Evolutionary conservation across 805 yeast species (phyloP), one percentile per base, ranked within the genome.

Genomic region (Sugiyamaella marilandica): DNA sequence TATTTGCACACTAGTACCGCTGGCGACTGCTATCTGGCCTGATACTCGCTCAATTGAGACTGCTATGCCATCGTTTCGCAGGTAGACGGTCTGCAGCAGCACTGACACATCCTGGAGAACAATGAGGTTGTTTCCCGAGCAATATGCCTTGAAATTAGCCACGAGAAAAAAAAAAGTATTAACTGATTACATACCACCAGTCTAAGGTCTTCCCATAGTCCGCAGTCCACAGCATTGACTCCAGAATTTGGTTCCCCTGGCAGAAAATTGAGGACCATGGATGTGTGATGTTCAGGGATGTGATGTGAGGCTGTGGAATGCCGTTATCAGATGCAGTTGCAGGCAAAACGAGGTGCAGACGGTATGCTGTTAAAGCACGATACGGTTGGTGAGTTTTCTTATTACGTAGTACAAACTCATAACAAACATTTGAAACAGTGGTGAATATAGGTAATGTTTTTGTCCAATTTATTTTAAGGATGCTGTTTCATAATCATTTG

Each of bases 61-160:
- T 0, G 85, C 81, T 21, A 63, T 62, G 14, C 92, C 83, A 62
- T 87, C 96, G 1, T 71, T 56, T 10, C 81, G 82, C 19, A 89
- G 71, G 60, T 86, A 86, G 1, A 89, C 70, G 0, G 96, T 89
- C 67, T 92, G 98, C 14, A 90, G 69, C 55, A 84, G 70, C 21
- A 70, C 67, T 53, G 75, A 71, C 45, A 76, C 72, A 55, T 78
- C 76, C 7, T 84, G 74, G 2, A 83, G 65, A 3, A 86, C 76
- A 33, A 92, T 85, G 59, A 92, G 73, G 65, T 88, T 89, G 69
- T 89, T 89, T 0, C 96, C 97, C 0, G 97, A 87, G 53, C 90
- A 86, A 65, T 92, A 92, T 1, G 82, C 82, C 70, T 69, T 13
- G 9, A 24, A 24, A 24, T 24, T 24, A 24, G 29, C 29, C 13